These are phyloP conservation scores for Coniochaeta pulveracea DNA, from an alignment of 2,329 filamentous ascomycete genomes.

Conservation along the genomic window DNA sequence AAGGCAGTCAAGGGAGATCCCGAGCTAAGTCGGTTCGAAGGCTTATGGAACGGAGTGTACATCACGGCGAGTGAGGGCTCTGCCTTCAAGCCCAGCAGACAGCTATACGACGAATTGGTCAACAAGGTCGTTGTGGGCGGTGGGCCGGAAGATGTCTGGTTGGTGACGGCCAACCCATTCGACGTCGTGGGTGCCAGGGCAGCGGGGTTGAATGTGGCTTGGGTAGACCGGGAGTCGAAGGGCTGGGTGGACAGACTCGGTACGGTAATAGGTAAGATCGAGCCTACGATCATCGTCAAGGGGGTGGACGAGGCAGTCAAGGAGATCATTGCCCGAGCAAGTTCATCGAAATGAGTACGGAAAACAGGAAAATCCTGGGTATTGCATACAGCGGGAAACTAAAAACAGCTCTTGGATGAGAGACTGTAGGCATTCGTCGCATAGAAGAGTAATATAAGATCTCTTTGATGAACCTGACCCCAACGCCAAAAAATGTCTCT, in stretches of 20 bases:
- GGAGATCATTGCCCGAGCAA: too few relatives aligned
- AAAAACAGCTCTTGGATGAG: too few relatives aligned
- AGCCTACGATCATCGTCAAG: conserved; percentile 41
- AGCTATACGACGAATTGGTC: conserved; percentile 49
- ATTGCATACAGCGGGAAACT: too few relatives aligned
- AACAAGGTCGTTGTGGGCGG: conserved; percentile 32
- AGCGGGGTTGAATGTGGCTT: conserved; percentile 51
- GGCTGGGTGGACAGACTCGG: conserved; percentile 57
- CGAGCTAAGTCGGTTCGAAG: conserved; percentile 34
- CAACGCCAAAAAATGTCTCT: too few relatives aligned
- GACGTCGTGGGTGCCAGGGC: conserved; percentile 55
- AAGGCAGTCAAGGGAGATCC: conserved; percentile 47
- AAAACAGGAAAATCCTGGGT: too few relatives aligned
- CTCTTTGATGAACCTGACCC: too few relatives aligned
- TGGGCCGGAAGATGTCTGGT: conserved; percentile 44
- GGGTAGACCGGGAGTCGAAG: conserved; percentile 50
- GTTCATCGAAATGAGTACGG: too few relatives aligned
- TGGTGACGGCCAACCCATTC: conserved; percentile 64
- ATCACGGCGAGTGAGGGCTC: conserved; percentile 49
- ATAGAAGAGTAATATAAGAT: too few relatives aligned
- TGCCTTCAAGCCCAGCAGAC: conserved; percentile 54
- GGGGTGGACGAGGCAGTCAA: conserved; percentile 47
- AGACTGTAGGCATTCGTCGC: too few relatives aligned
- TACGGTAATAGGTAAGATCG: conserved; percentile 24
- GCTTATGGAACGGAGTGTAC: conserved; percentile 39